These are phyloP conservation scores for Dendrobium catenatum DNA, from an alignment of 106 monocot genomes.

Conservation along the genomic window DNA sequence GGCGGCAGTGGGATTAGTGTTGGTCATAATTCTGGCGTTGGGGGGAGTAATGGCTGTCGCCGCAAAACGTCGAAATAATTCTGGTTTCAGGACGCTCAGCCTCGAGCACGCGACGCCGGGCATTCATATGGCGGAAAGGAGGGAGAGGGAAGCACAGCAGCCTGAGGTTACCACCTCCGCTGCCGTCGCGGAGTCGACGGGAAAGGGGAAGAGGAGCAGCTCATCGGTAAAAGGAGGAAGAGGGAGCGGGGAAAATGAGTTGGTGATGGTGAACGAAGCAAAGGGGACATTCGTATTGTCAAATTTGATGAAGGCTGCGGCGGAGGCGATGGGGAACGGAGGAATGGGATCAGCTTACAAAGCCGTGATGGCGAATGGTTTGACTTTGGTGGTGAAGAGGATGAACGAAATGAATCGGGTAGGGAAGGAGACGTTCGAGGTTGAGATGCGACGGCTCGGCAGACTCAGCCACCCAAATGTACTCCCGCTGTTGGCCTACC, in stretches of 20 bases:
- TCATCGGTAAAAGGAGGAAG: conserved; percentile 3
- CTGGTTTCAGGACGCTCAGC: conserved; percentile 16
- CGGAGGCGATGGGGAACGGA: conserved; percentile 72
- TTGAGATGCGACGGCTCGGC: conserved; percentile 58
- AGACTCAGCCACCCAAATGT: conserved; percentile 61
- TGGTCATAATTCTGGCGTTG: conserved; percentile 5
- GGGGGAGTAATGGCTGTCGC: conserved; percentile 4
- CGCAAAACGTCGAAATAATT: background rate
- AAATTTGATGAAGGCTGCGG: conserved; percentile 87
- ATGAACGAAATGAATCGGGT: conserved; percentile 58
- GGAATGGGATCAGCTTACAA: conserved; percentile 68
- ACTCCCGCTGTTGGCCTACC: conserved; percentile 64
- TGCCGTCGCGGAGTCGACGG: background rate
- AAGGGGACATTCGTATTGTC: conserved; percentile 48
- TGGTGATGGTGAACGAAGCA: conserved; percentile 47
- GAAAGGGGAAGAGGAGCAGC: background rate
- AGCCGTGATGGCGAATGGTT: conserved; percentile 32
- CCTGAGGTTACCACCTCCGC: background rate
- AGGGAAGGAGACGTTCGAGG: conserved; percentile 47
- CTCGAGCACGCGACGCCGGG: conserved; percentile 1
- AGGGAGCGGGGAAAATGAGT: conserved; percentile 9
- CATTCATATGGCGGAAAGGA: conserved; percentile 1
- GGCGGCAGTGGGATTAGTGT: background rate
- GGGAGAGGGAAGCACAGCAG: too few species aligned
- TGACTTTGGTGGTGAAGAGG: conserved; percentile 65